Percentiles rank a stretch among this genome's conserved stretches.
These are phyloP conservation scores for Poterioochromonas sp. DNA, from an alignment of 352 stramenopile species.

Conservation along the genomic window DNA sequence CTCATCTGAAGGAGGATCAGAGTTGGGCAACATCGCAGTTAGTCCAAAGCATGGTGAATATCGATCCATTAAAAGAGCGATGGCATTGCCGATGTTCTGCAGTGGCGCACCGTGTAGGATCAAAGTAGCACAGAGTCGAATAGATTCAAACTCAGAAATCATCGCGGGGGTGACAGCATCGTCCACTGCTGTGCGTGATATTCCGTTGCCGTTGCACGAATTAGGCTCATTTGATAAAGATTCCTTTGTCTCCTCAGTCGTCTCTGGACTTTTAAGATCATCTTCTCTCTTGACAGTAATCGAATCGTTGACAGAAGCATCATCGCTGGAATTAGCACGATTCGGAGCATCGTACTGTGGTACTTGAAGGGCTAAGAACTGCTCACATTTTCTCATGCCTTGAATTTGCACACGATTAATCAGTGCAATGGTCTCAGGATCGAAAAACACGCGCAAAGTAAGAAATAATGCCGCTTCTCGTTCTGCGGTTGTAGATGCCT, in stretches of 20 bases:
- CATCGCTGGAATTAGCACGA: neutral
- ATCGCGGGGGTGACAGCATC: neutral
- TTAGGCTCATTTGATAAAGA: neutral
- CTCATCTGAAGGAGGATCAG: neutral
- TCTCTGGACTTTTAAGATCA: no score
- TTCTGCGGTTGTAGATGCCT: no score
- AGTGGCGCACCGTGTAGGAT: neutral
- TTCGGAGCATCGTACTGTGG: neutral
- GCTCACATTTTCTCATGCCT: conserved; percentile 1
- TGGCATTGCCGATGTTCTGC: neutral
- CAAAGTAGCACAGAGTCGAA: neutral
- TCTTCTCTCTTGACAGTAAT: no score
- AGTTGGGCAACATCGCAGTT: no score
- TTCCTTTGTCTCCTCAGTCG: neutral
- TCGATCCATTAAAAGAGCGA: neutral
- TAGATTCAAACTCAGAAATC: neutral
- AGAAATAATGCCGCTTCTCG: neutral
- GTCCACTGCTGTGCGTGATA: neutral
- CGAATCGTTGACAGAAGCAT: neutral
- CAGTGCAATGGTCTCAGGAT: neutral
- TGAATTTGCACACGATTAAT: neutral
- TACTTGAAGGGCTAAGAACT: neutral
- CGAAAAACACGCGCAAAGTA: neutral
- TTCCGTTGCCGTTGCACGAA: neutral
- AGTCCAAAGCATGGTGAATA: neutral